These are phyloP conservation scores for Acephala macrosclerotiorum DNA, from an alignment of 2,329 filamentous ascomycete genomes.

Conservation along the genomic window DNA sequence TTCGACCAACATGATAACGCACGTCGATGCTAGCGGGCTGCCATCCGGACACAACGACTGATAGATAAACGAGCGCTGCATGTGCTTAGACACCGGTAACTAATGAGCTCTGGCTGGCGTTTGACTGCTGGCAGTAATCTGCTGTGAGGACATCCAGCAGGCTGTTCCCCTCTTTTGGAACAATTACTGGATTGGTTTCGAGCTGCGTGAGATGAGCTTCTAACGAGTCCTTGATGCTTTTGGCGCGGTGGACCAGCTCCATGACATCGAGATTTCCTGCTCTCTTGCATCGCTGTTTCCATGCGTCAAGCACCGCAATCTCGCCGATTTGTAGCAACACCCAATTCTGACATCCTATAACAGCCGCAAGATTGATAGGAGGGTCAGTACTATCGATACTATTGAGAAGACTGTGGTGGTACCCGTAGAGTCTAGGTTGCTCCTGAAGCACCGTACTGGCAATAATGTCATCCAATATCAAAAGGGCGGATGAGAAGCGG, in stretches of 20 bases:
- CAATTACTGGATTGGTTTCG: constrained; percentile 22
- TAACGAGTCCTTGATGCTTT: constrained; percentile 46
- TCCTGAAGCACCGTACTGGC: constrained; percentile 55
- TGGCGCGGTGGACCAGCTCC: constrained; percentile 55
- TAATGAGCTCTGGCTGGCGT: constrained; percentile 22
- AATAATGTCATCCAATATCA: constrained; percentile 58
- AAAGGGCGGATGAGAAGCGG: constrained; percentile 57
- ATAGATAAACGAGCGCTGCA: constrained; percentile 34
- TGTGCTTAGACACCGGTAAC: constrained; percentile 33
- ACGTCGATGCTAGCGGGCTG: constrained; percentile 31
- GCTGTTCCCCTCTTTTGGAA: constrained; percentile 18
- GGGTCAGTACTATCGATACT: constrained; percentile 30
- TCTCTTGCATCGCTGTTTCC: constrained; percentile 60
- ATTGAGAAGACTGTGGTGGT: constrained; percentile 49
- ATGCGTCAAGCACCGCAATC: constrained; percentile 59
- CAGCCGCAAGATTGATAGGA: constrained; percentile 55
- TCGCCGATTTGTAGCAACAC: constrained; percentile 59
- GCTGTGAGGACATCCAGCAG: constrained; percentile 25
- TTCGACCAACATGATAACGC: constrained; percentile 29
- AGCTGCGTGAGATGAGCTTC: constrained; percentile 27
- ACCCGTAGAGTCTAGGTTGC: constrained; percentile 50
- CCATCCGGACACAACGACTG: constrained; percentile 34
- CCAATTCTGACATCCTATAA: constrained; percentile 64
- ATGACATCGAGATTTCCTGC: constrained; percentile 52
- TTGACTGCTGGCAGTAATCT: constrained; percentile 19